Evolutionary conservation across 2,329 filamentous ascomycete species (phyloP).

Genomic region (Coniochaeta pulveracea): DNA sequence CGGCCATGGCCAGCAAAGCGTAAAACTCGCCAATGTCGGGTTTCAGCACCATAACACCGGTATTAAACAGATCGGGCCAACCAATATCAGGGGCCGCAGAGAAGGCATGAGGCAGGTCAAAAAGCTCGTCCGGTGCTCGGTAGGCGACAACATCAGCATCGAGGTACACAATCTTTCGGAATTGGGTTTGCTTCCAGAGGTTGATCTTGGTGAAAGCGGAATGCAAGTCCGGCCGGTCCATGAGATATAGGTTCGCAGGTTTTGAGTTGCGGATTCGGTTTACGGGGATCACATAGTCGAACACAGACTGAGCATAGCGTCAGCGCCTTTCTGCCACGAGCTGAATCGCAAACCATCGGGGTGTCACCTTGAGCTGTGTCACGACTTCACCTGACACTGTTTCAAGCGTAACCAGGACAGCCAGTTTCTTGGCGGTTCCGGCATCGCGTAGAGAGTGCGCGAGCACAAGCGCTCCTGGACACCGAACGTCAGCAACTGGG

Average conservation of each 20-base stretch:
- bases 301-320: constrained; percentile 52
- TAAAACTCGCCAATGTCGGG: constrained; percentile 84
- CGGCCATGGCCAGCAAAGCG: constrained; percentile 72
- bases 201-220: constrained; percentile 95
- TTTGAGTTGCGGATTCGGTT: constrained; percentile 65
- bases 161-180: constrained; percentile 85
- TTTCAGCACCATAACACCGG: constrained; percentile 85
- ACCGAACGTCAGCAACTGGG: constrained; percentile 11
- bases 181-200: constrained; percentile 85
- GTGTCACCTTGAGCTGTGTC: constrained; percentile 60
- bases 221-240: constrained; percentile 82
- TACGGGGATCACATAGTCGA: constrained; percentile 82
- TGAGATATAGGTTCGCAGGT: constrained; percentile 76
- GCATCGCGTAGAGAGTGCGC: constrained; percentile 91
- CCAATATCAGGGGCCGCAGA: constrained; percentile 84
- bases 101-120: constrained; percentile 50
- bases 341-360: background rate
- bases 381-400: constrained; percentile 66
- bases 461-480: constrained; percentile 75
- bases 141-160: constrained; percentile 91
- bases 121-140: constrained; percentile 85
- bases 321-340: constrained; percentile 8
- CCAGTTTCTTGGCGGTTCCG: constrained; percentile 76
- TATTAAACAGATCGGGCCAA: constrained; percentile 97
- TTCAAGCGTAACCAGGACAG: constrained; percentile 72